Evolutionary conservation across 805 yeast species (phyloP), one percentile per base, ranked within the genome.

Genomic region (Pichia gijzeniarum): DNA sequence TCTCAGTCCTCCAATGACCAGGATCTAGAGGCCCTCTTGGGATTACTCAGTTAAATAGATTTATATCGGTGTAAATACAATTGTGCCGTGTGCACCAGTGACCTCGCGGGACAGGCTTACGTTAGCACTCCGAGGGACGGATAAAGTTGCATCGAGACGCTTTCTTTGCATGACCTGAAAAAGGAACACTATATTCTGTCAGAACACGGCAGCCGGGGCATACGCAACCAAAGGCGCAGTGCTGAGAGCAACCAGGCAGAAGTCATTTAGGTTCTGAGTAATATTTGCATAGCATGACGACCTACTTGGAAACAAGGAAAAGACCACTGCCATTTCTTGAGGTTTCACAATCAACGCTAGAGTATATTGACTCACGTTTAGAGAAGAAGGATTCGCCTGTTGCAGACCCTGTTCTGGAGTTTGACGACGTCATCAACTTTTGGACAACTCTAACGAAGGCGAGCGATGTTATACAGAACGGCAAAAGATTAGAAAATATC

Each of bases 391-490:
- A 38, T 31, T 35, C 38, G 28, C 37, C 38, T 31, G 30, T 33
- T 43, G 40, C 36, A 52, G 39, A 16, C 27, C 17, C 18, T 41
- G 47, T 4, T 43, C 56, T 67, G 12, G 69, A 69, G 35, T 56
- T 70, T 33, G 71, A 68, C 44, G 67, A 65, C 41, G 67, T 70
- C 3, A 52, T 70, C 25, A 62, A 69, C 3, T 62, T 70, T 20
- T 69, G 73, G 71, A 66, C 72, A 9, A 70, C 72, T 2, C 41
- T 65, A 13, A 60, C 60, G 10, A 64, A 65, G 43, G 58, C 64
- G 1, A 55, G 64, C 20, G 61, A 58, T 37, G 56, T 57, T 39
- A 57, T 65, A 16, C 50, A 51, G 32, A 61, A 64, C 43, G 69
- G 69, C 22, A 57, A 56, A 39, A 48, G 70, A 40, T 50, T 65